Base-by-base conservation (phyloP, 495 filamentous ascomycete species). In the Annulohypoxylon maeteangense region DNA sequence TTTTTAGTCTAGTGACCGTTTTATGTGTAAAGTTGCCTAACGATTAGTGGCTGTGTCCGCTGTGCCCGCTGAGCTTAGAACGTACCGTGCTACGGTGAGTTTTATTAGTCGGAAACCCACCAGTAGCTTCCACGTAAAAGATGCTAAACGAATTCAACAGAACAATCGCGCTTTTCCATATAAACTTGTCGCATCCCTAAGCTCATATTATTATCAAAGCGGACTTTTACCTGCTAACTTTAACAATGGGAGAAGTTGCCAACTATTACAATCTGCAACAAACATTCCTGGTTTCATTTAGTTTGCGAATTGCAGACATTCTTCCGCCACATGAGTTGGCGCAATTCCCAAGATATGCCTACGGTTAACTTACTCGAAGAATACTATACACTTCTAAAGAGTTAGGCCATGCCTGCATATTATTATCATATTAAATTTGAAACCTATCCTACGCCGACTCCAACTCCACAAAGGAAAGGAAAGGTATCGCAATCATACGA, bases 391-490 rank as follows among this genome's bases (percentile, higher is more conserved):
- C 47, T 53, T 20, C 23, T n/a, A 64, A 60, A 12, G 22, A 16
- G 27, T 10, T 61, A 78, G 70, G 78, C 78, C 80, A 82, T 83
- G 93, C 92, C 92, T 82, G 89, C 91, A 34, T 97, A 95, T 81
- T 94, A 93, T 80, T 99, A 94, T 74, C 95, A 98, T 75, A 78
- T 99, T 29, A 89, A 90, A 72, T 87, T 99, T 75, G 95, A 98
- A 85, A 84, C 98, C 57, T 90, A 91, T 79, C 78, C 87, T 66
- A 80, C 84, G 59, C 81, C 85, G 14, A 81, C 81, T 23, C 71
- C 76, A 5, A 53, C 62, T 32, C 61, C 51, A 56, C 67, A 25
- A 29, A 55, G 27, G 48, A 44, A 58, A 58, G 58, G 68, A 7
- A 56, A 57, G 29, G 27, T 32, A n/a, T 27, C 62, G 23, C 31